phyloP scores from a whole-genome alignment of 164 flowering plant genomes.

The Cinnamomum chago region DNA sequence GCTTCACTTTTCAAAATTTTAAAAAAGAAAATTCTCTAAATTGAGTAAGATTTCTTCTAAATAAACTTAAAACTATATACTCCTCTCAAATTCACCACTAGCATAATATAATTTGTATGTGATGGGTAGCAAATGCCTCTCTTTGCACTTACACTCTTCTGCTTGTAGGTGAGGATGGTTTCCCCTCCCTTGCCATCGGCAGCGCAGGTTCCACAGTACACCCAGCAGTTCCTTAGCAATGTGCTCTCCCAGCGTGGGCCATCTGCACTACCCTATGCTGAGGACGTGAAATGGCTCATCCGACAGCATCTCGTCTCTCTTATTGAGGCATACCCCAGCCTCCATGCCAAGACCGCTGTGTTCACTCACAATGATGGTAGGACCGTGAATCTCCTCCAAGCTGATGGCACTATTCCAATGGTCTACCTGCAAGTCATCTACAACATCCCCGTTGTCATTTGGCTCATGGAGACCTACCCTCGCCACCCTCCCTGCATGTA shows the following conservation, averaged over 20 bases:
- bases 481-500: constrained; percentile 73
- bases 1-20: too few species aligned
- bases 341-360: constrained; percentile 66
- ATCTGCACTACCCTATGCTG: constrained; percentile 67
- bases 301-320: constrained; percentile 76
- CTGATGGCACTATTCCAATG: constrained; percentile 87
- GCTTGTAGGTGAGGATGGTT: background rate
- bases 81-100: too few species aligned
- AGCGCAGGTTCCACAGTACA: constrained; percentile 3
- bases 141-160: too few species aligned
- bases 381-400: constrained; percentile 74
- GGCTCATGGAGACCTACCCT: constrained; percentile 89
- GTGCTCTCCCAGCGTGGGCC: constrained; percentile 92
- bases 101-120: too few species aligned
- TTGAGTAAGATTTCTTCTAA: too few species aligned
- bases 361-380: constrained; percentile 93
- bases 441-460: constrained; percentile 76
- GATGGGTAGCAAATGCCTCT: too few species aligned
- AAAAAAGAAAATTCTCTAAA: too few species aligned
- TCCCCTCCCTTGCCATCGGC: background rate
- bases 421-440: constrained; percentile 54
- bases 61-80: too few species aligned
- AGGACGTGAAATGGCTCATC: constrained; percentile 76
- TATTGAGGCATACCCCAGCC: constrained; percentile 47
- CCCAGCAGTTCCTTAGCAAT: constrained; percentile 59